Evolutionary conservation across 495 filamentous ascomycete species (phyloP), one percentile per base, ranked within the genome.

Genomic region (Penicillium steckii): DNA sequence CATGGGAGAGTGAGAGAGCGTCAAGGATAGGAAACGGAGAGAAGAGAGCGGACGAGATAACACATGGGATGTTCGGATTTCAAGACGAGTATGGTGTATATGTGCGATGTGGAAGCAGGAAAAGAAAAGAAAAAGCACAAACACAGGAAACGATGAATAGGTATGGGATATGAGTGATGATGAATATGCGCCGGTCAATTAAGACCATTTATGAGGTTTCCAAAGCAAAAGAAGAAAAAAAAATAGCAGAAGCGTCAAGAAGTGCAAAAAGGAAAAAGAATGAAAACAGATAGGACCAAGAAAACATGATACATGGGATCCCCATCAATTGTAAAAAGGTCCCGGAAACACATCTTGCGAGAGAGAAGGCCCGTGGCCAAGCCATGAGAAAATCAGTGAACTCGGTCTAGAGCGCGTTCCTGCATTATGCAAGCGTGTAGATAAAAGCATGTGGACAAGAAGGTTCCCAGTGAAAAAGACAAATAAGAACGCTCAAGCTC

Each of bases 401-500:
- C 42, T 44, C 19, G 46, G 32, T 27, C 44, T 27, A 38, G 29
- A 50, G 43, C 33, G 32, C 30, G 35, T 43, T 50, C 52, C 53
- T 55, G 44, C 51, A 56, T 59, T 59, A 59, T 60, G 62, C 51
- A 61, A 41, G 55, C 27, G 51, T 48, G 55, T 48, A 47, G 12
- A 35, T 55, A 41, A 55, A 50, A 62, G 56, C 44, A 56, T 64
- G 60, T 65, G 55, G 60, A 59, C 54, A 68, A 69, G 64, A 61
- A 61, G 52, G 44, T 35, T 56, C 49, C 63, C 44, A 56, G 54
- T 62, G 41, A 56, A 63, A 35, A 35, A n/a, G 32, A 35, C 6
- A 54, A 64, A 51, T 66, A 59, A 67, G 68, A 66, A 64, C 67
- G 66, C 70, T 65, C 67, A 66, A 61, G 67, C 65, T 70, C 71